Evolutionary conservation across 441 rosid genomes (phyloP), one percentile per base, ranked within the genome.

Genomic region (Populus tomentosa): DNA sequence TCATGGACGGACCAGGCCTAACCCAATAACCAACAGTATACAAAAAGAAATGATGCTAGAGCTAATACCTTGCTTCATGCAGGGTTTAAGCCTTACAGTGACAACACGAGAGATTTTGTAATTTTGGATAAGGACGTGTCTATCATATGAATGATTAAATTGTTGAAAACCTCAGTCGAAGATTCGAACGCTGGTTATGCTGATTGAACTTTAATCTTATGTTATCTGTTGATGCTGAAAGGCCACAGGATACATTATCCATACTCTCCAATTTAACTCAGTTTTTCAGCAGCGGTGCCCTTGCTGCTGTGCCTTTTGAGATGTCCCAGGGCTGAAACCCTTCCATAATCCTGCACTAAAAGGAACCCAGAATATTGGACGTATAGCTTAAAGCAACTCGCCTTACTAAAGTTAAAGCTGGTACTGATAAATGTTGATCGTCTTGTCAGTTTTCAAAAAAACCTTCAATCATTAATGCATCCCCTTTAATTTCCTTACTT

Each of bases 1-100:
- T 26, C 26, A 26, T 26, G 26, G 1, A 1, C 26, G 26, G 26
- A 26, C 26, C 26, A n/a, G 26, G 26, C 26, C 1, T 26, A 26
- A 26, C 26, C 26, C 1, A 26, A 26, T 26, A 26, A 26, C 26
- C 26, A 26, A 26, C 1, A 26, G 38, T 28, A 81, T 73, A n/a
- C 35, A 79, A 70, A 64, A 26, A 66, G 78, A 86, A 84, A 80
- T 70, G 74, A 68, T 11, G 46, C 11, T 5, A 53, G 74, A 73
- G 32, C 23, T 79, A 82, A 78, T 84, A 83, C 92, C 85, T 88
- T 90, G 89, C 94, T 87, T 88, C 56, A 80, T 33, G 56, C 38
- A 75, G 73, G 83, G 85, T 83, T 81, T 72, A 79, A 74, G 80
- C 40, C 23, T 23, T 67, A 71, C 42, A 80, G 84, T 38, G 69